Evolutionary conservation across 352 stramenopile genomes (phyloP), one percentile per base, ranked within the genome.

Genomic region (Globisporangium nagaii): DNA sequence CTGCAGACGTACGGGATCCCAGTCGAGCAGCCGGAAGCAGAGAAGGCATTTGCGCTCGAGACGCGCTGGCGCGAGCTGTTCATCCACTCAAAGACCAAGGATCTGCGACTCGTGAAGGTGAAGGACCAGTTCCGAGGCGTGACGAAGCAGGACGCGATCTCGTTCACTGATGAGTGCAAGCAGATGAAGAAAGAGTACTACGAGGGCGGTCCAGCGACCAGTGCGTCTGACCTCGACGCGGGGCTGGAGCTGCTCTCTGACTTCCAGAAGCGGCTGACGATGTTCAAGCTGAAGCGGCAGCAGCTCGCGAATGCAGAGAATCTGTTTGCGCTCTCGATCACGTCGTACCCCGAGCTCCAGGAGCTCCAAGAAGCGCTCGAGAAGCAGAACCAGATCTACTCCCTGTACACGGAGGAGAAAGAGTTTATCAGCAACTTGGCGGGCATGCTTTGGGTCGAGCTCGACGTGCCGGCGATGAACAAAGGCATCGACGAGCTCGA

Each of bases 121-220:
- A 98, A 98, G 65, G 88, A 96, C 28, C 71, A 98, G 51, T 98
- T 98, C 60, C 77, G 90, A 17, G 84, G 93, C 30, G 93, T 98
- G 10, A 98, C 95, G 0, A 95, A 96, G 60, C 65, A 96, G 53
- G 82, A 98, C 30, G 90, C 89, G 0, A 42, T 94, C 11, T 74
- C 86, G 2, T 98, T 98, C 68, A 74, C 79, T 0, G 78, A 79
- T 4, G 83, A 97, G 39, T 95, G 91, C 50, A 81, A 89, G 30
- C 63, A 72, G 5, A 90, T 98, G 70, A 88, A 86, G 56, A 83
- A 76, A 24, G 75, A 93, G 28, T 98, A 97, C 55, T 66, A 93
- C 3, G 73, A 89, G 15, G 73, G 56, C 9, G 95, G 95, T 4
- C 95, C 94, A 0, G 87, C 85, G 1, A 91, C 81, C 8, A 87